Evolutionary conservation across 1,284 basidiomycete species (phyloP).

Genomic region (Psilocybe mexicana): DNA sequence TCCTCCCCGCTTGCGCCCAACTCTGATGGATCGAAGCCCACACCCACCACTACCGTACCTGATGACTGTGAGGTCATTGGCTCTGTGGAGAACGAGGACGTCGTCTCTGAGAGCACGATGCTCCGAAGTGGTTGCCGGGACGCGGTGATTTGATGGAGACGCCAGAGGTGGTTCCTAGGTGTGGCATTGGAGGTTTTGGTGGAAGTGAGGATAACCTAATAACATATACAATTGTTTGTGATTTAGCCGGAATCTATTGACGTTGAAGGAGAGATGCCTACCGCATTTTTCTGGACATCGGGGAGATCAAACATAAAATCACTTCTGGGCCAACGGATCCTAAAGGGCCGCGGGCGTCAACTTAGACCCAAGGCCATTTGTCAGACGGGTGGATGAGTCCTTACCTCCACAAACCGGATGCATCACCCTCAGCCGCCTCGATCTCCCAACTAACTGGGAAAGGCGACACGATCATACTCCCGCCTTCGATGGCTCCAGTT

Average conservation of each 20-base stretch:
- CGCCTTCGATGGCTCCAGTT: conserved; percentile 21
- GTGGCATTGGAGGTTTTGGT: no score
- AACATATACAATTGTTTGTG: conserved; percentile 22
- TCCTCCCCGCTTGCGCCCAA: conserved; percentile 22
- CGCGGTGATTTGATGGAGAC: no score
- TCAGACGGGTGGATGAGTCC: no score
- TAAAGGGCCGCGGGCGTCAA: background rate
- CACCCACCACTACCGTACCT: no score
- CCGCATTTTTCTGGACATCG: conserved; percentile 5
- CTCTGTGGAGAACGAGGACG: no score
- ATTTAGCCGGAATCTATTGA: conserved; percentile 8
- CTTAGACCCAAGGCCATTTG: no score
- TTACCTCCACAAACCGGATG: conserved; percentile 18
- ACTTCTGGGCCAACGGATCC: conserved; percentile 28
- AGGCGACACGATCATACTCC: conserved; percentile 24
- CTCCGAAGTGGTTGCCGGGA: no score
- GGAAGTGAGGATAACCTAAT: no score
- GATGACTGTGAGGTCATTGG: no score
- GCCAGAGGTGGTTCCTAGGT: no score
- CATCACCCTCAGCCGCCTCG: conserved; percentile 16
- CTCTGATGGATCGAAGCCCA: conserved; percentile 12
- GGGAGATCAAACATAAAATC: conserved; percentile 22
- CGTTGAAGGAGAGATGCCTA: background rate
- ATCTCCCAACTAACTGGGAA: conserved; percentile 33
- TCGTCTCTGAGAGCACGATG: no score